Evolutionary conservation across 2,329 filamentous ascomycete species (phyloP), one percentile per base, ranked within the genome.

Genomic region (Epicoccum nigrum): DNA sequence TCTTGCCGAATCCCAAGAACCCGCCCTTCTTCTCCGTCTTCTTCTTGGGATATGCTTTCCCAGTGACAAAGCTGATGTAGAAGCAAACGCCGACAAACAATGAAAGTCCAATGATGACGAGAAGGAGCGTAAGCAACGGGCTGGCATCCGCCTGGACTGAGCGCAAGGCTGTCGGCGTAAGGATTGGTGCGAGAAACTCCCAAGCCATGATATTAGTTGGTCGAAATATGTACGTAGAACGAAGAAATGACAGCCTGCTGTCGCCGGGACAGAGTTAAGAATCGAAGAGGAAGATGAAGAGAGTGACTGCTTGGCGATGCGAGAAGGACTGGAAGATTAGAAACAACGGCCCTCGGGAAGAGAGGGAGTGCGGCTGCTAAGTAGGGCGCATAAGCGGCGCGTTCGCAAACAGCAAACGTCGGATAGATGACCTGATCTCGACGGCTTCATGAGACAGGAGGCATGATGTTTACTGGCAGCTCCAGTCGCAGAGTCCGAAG

Each of bases 91-190:
- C 43, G 20, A 63, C 61, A 28, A 68, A 62, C 4, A 56, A 38
- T 7, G 56, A 53, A 9, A 97, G 80, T 37, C 91, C 90, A 54
- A 85, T 81, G 49, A 96, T 77, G 40, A 93, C 84, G 74, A 97
- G 92, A 51, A 90, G 75, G 0, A 92, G 95, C 15, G 87, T 87
- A 61, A 96, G 84, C 63, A 97, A 92, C 13, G 93, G 94, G 2
- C 92, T 87, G 9, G 89, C 88, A 70, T 92, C 66, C 25, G 64
- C 64, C 49, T 69, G 58, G n/a, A 69, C 64, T 23, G 63, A 67
- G 45, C 66, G 66, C 30, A 69, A 55, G n/a, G 66, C 66, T 19
- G 63, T 55, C 3, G 66, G 66, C 15, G 66, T 69, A 25, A 66
- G 64, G n/a, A 69, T 67, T 9, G 65, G 65, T 39, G 65, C 64